Percentiles rank a stretch among this genome's conserved stretches.
phyloP scores from a whole-genome alignment of 331 rosid genomes.

The Pyrus hybrid region DNA sequence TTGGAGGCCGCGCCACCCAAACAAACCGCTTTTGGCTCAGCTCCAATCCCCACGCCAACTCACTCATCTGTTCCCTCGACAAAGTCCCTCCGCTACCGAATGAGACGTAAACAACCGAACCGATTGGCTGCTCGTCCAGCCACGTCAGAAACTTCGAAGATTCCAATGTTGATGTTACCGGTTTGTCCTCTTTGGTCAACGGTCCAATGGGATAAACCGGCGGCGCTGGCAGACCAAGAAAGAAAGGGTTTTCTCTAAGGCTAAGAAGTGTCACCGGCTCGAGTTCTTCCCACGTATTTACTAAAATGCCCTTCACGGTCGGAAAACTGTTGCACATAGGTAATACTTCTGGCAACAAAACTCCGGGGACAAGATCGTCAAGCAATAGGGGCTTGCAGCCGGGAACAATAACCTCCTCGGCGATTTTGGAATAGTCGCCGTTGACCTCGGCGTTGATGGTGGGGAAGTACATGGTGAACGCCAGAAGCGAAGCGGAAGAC shows the following conservation, averaged over 20 bases:
- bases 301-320: background rate
- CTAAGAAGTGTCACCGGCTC: background rate
- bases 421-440: background rate
- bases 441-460: background rate
- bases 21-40: background rate
- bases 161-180: background rate
- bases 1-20: background rate
- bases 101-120: background rate
- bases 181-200: background rate
- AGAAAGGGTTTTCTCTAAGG: background rate
- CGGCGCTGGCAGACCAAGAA: background rate
- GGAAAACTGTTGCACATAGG: background rate
- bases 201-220: background rate
- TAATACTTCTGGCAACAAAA: background rate
- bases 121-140: background rate
- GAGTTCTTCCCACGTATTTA: conserved; percentile 4
- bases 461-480: background rate
- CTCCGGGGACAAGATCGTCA: conserved; percentile 5
- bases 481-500: background rate
- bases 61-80: background rate
- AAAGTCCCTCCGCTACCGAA: conserved; percentile 5
- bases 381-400: conserved; percentile 1
- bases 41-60: background rate
- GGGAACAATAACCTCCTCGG: background rate
- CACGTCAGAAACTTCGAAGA: background rate